Evolutionary conservation across 139 green algal genomes (phyloP).

Genomic region (Auxenochlorella pyrenoidosa): DNA sequence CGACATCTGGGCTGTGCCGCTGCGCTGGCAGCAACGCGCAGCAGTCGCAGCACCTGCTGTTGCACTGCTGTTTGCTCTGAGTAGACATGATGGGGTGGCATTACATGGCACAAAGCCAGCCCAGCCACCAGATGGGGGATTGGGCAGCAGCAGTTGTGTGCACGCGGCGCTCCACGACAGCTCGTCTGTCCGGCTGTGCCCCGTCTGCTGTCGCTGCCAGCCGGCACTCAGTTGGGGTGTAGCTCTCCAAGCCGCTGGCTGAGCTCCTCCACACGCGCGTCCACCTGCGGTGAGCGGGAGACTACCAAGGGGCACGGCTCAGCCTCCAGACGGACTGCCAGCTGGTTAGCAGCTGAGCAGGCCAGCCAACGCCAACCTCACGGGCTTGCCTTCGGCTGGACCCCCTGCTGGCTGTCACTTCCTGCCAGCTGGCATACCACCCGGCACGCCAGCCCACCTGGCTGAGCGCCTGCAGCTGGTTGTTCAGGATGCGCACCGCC

Average conservation of each 20-base stretch:
- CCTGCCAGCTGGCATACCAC: not conserved
- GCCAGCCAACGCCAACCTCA: not conserved
- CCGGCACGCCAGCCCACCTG: not conserved
- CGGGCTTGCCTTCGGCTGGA: not conserved
- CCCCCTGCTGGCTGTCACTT: no score
- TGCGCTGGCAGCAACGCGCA: no score
- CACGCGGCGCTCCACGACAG: no score
- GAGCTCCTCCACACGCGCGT: slow-evolving; percentile 38
- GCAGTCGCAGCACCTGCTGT: no score
- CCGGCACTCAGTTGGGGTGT: not conserved
- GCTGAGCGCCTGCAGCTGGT: slow-evolving; percentile 87
- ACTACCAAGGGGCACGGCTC: not conserved
- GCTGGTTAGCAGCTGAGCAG: not conserved
- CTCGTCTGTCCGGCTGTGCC: no score
- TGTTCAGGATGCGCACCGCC: slow-evolving; percentile 89
- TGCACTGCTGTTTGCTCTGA: no score
- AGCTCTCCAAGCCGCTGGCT: slow-evolving; percentile 8
- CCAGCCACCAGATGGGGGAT: no score
- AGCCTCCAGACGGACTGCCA: not conserved
- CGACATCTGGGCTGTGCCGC: no score
- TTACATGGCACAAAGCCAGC: no score
- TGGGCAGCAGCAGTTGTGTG: no score
- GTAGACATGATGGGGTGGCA: no score
- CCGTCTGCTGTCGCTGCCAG: no score
- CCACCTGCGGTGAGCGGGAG: slow-evolving; percentile 22